phyloP scores from a whole-genome alignment of 257 asterid genomes.

The Salvia splendens region DNA sequence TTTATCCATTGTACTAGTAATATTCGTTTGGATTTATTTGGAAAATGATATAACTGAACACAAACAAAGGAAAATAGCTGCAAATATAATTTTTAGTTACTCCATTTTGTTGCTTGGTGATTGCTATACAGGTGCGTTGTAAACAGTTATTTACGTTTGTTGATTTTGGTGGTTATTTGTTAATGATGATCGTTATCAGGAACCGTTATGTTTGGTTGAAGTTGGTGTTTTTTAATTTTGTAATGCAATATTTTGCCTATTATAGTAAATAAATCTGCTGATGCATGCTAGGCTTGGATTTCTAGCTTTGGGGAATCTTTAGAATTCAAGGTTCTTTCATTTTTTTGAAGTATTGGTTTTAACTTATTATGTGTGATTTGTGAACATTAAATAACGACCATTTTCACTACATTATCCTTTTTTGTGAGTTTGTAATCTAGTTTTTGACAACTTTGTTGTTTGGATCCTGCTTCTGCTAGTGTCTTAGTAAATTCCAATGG shows the following conservation, averaged over 20 bases:
- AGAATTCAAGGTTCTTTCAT: neutral
- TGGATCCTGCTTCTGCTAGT: too few relatives aligned
- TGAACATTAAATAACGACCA: too few relatives aligned
- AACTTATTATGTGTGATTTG: too few relatives aligned
- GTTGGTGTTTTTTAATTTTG: too few relatives aligned
- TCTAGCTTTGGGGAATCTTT: slow-evolving; percentile 6
- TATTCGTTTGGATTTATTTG: neutral
- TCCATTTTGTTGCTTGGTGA: slow-evolving; percentile 10
- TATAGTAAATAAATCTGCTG: too few relatives aligned
- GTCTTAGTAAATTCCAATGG: too few relatives aligned
- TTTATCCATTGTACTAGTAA: neutral
- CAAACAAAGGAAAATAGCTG: slow-evolving; percentile 2
- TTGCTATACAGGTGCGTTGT: slow-evolving; percentile 8
- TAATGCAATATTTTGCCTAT: too few relatives aligned
- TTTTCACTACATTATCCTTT: too few relatives aligned
- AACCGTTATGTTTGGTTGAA: neutral
- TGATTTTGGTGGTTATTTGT: neutral
- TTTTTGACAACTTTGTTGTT: too few relatives aligned
- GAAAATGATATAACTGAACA: neutral
- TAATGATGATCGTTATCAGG: slow-evolving; percentile 4
- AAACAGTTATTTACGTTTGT: neutral
- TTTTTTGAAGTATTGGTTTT: too few relatives aligned
- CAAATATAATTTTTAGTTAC: slow-evolving; percentile 2
- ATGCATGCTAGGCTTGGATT: neutral
- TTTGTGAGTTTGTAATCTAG: too few relatives aligned